Conservation (phyloP, 345 rosid species). For the Eucalyptus fibrosa region DNA sequence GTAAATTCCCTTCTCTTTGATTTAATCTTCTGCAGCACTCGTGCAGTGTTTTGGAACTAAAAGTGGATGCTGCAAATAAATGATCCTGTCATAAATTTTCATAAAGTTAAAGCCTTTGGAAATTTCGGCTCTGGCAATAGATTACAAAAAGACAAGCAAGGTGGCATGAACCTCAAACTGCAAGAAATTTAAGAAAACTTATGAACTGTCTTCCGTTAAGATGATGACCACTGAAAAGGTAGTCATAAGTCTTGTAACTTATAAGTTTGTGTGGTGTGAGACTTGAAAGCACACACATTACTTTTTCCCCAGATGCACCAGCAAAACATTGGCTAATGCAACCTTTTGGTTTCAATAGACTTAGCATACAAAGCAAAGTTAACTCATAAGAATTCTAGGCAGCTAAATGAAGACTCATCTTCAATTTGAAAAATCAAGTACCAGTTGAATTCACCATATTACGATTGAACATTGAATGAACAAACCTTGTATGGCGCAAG, state of each 20-base stretch:
- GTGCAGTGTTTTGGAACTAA: not conserved
- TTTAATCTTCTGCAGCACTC: not conserved
- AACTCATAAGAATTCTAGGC: not conserved
- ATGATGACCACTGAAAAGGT: not conserved
- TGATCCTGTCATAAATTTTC: not conserved
- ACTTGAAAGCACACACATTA: not conserved
- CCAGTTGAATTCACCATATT: not conserved
- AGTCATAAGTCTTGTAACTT: not conserved
- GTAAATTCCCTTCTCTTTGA: not conserved
- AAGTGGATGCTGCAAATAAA: not conserved
- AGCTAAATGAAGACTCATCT: not conserved
- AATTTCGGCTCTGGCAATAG: not conserved
- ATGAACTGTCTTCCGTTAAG: not conserved
- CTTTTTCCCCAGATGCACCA: not conserved
- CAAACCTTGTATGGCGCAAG: conserved; percentile 98
- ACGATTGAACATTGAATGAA: not conserved
- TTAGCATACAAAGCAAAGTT: not conserved
- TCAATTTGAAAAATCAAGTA: not conserved
- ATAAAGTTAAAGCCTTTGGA: not conserved
- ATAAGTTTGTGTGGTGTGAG: not conserved
- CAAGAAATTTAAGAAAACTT: not conserved
- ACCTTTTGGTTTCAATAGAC: not conserved
- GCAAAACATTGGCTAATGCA: not conserved
- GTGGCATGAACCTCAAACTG: not conserved
- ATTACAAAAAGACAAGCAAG: not conserved